A percentile compares a stretch with the other conserved stretches of the same genome.
Evolutionary conservation across 2,329 filamentous ascomycete genomes (phyloP).

Genomic region (Cladosporium sp.): DNA sequence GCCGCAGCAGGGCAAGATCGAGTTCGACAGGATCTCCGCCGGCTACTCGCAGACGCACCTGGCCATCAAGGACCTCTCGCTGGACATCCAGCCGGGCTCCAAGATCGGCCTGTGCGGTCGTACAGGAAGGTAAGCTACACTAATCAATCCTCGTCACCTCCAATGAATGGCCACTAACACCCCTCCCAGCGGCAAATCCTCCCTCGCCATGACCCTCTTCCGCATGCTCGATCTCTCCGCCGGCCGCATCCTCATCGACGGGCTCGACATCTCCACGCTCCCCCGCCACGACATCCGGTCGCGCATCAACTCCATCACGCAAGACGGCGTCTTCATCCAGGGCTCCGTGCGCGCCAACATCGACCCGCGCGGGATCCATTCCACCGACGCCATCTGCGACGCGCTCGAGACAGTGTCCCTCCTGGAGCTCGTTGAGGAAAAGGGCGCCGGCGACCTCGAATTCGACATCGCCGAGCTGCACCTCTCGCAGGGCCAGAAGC

Average conservation of each 20-base stretch:
- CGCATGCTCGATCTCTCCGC: conserved; percentile 42
- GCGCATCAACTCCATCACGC: conserved; percentile 42
- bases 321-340: conserved; percentile 47
- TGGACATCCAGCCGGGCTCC: conserved; percentile 43
- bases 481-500: conserved; percentile 44
- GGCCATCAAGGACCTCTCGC: conserved; percentile 40
- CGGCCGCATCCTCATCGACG: conserved; percentile 44
- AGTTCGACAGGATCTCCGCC: conserved; percentile 8
- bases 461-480: conserved; percentile 28
- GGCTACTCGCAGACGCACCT: conserved; percentile 20
- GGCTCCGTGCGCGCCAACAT: conserved; percentile 45
- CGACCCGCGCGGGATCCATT: conserved; percentile 35
- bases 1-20: conserved; percentile 7
- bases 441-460: conserved; percentile 37
- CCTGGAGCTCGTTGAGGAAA: conserved; percentile 15
- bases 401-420: conserved; percentile 44
- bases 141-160: conserved; percentile 17
- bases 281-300: conserved; percentile 42
- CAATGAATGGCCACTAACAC: background rate
- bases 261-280: conserved; percentile 40
- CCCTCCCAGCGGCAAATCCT: conserved; percentile 43
- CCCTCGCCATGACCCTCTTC: conserved; percentile 43
- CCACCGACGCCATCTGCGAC: conserved; percentile 36
- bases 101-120: conserved; percentile 49
- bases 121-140: conserved; percentile 41